Base-by-base conservation (phyloP, 805 yeast species). In the Zygoascus ofunaensis region DNA sequence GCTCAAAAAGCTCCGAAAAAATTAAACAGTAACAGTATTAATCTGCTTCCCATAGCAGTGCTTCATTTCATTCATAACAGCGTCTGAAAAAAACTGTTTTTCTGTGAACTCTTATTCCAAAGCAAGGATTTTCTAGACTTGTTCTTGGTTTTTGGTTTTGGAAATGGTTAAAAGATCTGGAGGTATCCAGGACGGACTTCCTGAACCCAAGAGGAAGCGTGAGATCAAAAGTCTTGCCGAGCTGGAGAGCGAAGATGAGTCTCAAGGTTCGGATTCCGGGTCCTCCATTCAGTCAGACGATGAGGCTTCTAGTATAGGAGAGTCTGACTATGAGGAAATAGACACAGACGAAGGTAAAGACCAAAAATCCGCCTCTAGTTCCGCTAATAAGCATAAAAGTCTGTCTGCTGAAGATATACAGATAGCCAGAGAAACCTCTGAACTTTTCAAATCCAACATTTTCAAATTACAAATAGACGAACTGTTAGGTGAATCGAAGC, bases 391-490 rank as follows among this genome's bases (percentile, higher is more conserved):
- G 21, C 33, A 14, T 8, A 26, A 33, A 40, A 15, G 44, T 14
- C 17, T 50, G 7, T 45, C 83, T 0, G 79, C 92, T 0, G 89
- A 86, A 54, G 96, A 92, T 47, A 79, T 90, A 38, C 95, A 90
- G 55, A 74, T 83, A 2, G 95, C 96, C 0, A 74, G 95, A 55
- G 97, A 89, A 61, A 85, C 97, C 1, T 92, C 94, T 1, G 97
- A 89, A 61, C 67, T 90, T 38, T 92, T 89, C 77, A 87, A 89
- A 58, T 87, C 96, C 5, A 92, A 89, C 63, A 87, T 92, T 44
- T 90, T 92, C 78, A 92, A 92, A 62, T 65, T 92, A 46, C 95
- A 92, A 66, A 87, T 92, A 49, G 97, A 89, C 64, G 97, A 89
- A 60, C 69, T 92, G 34, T 68, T 92, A 54, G 76, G 77, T 53